Evolutionary conservation across 352 stramenopile genomes (phyloP), one percentile per base, ranked within the genome.

Genomic region (Phytophthora sp.): DNA sequence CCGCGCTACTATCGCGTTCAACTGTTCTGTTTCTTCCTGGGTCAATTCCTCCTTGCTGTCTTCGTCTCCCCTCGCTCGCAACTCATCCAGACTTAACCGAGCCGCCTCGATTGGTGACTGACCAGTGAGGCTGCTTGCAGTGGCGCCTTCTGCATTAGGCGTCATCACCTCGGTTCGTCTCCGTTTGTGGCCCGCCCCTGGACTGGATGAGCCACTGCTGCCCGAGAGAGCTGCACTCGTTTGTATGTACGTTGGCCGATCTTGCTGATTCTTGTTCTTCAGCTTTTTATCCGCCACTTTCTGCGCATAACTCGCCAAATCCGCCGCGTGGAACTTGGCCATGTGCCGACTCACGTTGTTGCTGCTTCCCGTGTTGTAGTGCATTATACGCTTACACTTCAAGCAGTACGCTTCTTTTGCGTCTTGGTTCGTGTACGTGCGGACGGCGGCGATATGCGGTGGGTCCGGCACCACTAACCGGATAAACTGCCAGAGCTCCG

Each of bases 291-390:
- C 56, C 26, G 68, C 70, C 42, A 80, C 38, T 30, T 80, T 71
- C 31, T 79, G 71, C 54, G 71, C 73, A 23, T 79, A 84, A 52
- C 52, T 80, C 9, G 70, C 61, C 52, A 84, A 57, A 41, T 84
- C 76, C 0, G 60, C 45, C 4, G 67, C 63, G 39, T 84, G 76
- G 45, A 80, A 84, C 61, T 84, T 84, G 57, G 73, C 67, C 76
- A 84, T 84, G 59, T 84, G 76, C 3, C 76, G 73, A 47, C 76
- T 84, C 20, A 84, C 76, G 53, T 84, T 84, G 44, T 84, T 84
- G 73, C 73, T 82, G 51, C 73, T 84, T 38, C 73, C 73, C 4
- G 76, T 84, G 45, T 84, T 82, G 53, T 84, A 84, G 54, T 82
- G 76, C 76, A 84, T 84, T 33, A 78, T 70, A 16, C 73, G 76